phyloP scores from a whole-genome alignment of 78 protist species.

The Planoprotostelium fungivorum region DNA sequence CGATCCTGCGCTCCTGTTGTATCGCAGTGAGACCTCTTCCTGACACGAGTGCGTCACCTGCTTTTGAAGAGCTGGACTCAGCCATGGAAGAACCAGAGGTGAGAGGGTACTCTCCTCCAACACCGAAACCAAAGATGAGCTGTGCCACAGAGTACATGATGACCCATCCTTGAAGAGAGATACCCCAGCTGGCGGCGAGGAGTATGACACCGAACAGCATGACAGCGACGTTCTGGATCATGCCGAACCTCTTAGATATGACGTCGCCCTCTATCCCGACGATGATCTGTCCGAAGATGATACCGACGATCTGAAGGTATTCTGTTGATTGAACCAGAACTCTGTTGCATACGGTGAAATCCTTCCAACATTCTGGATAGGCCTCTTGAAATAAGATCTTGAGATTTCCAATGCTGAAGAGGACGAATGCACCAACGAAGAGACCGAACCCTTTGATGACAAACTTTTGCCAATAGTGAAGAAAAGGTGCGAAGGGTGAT shows the following conservation, averaged over 20 bases:
- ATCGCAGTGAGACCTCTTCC: background rate
- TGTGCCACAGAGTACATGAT: background rate
- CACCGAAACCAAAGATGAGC: background rate
- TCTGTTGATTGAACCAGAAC: background rate
- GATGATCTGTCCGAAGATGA: background rate
- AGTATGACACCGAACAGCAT: background rate
- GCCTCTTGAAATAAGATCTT: background rate
- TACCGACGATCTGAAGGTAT: background rate
- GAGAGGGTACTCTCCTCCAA: background rate
- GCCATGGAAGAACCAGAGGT: background rate
- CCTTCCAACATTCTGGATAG: background rate
- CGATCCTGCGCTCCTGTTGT: background rate
- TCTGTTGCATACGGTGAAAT: background rate
- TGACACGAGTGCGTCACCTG: background rate
- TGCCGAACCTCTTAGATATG: background rate
- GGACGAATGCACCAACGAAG: background rate
- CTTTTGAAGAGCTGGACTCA: background rate
- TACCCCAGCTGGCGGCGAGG: background rate
- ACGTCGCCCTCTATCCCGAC: background rate
- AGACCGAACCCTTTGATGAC: background rate
- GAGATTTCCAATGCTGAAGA: background rate
- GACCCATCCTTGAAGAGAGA: background rate
- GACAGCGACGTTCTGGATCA: background rate
- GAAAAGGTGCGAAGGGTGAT: background rate
- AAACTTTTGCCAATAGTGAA: background rate